A percentile compares a stretch with the other conserved stretches of the same genome.
Conservation (phyloP, 768 basidiomycete genomes). For the Wakefieldia striispora region DNA sequence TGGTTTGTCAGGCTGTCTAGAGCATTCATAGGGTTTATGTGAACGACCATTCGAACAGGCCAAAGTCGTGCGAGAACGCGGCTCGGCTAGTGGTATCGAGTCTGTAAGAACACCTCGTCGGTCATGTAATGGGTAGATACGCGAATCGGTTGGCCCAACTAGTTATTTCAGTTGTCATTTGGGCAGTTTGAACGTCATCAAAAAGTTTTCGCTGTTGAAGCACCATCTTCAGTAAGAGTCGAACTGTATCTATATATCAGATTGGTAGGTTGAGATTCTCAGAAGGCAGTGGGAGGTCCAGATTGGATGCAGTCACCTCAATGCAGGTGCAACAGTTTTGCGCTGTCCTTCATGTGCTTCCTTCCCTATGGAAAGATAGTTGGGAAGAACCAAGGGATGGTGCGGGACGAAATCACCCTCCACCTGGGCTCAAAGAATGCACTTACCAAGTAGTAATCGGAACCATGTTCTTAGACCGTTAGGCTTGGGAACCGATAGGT, state of each 20-base stretch:
- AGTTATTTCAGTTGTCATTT: conserved; percentile 53
- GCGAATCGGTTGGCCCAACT: conserved; percentile 61
- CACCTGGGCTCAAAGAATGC: conserved; percentile 64
- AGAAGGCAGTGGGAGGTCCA: not conserved
- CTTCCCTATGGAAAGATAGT: conserved; percentile 39
- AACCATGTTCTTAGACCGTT: conserved; percentile 65
- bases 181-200: conserved; percentile 38
- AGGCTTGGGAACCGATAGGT: conserved; percentile 60
- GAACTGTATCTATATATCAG: not conserved
- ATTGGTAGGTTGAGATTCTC: conserved; percentile 34
- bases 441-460: conserved; percentile 56
- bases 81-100: conserved; percentile 60
- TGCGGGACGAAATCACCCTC: conserved; percentile 43
- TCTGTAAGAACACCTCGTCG: conserved; percentile 26
- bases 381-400: not conserved
- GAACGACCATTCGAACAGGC: conserved; percentile 50
- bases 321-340: conserved; percentile 50
- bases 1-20: conserved; percentile 61
- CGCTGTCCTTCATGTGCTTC: conserved; percentile 56
- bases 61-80: conserved; percentile 64
- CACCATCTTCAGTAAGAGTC: conserved; percentile 35
- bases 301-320: conserved; percentile 39
- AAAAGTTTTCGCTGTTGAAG: conserved; percentile 48
- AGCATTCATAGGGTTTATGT: conserved; percentile 46
- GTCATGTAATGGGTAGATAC: conserved; percentile 35